phyloP scores from a whole-genome alignment of 129 eudicot species.

The Silybum marianum region DNA sequence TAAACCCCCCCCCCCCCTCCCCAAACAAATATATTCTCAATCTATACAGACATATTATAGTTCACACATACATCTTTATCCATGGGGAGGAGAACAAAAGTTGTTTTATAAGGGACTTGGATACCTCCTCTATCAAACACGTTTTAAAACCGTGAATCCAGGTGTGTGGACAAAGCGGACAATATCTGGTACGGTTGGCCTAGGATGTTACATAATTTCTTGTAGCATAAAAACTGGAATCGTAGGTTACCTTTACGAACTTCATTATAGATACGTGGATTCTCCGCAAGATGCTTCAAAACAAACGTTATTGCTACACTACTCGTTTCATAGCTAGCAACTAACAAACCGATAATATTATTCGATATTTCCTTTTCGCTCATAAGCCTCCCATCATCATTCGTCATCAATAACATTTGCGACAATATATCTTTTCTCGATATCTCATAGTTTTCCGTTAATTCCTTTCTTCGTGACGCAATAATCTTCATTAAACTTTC shows the following conservation, averaged over 20 bases:
- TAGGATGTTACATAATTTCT: neutral
- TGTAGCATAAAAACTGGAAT: neutral
- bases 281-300: conserved; percentile 48
- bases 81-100: too few species aligned
- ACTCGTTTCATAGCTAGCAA: conserved; percentile 44
- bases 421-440: conserved; percentile 32
- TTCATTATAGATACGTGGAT: conserved; percentile 36
- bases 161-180: too few species aligned
- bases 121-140: too few species aligned
- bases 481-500: conserved; percentile 27
- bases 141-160: too few species aligned
- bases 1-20: too few species aligned
- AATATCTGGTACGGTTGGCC: too few species aligned
- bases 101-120: too few species aligned
- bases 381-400: conserved; percentile 33
- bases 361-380: conserved; percentile 38
- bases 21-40: too few species aligned
- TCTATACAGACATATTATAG: too few species aligned
- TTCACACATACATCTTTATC: too few species aligned
- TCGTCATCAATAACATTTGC: conserved; percentile 33
- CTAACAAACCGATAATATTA: conserved; percentile 39
- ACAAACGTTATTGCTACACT: conserved; percentile 42
- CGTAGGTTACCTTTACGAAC: conserved; percentile 37
- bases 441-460: conserved; percentile 16
- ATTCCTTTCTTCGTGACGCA: conserved; percentile 32